Evolutionary conservation across 108 stramenopile species (phyloP).

Genomic region (Thalassiosira profunda): DNA sequence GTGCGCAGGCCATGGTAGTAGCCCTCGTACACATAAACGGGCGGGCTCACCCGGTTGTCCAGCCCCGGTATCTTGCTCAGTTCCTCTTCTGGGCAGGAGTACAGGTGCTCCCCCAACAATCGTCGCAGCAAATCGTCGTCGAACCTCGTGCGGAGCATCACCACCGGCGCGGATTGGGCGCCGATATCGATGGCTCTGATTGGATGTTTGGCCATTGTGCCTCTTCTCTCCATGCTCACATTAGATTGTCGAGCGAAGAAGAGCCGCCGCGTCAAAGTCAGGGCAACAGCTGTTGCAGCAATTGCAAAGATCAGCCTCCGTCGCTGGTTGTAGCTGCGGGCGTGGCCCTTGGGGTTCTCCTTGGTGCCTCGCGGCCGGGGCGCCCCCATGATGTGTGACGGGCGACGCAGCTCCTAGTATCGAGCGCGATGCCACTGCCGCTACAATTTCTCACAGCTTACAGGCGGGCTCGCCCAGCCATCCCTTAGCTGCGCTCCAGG

Average conservation of each 20-base stretch:
- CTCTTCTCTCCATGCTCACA: background rate
- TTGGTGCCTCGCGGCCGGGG: background rate
- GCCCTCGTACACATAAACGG: conserved; percentile 31
- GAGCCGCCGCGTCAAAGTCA: background rate
- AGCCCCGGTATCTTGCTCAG: conserved; percentile 19
- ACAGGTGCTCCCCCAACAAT: conserved; percentile 23
- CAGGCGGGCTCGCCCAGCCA: too few species aligned
- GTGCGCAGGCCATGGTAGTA: conserved; percentile 31
- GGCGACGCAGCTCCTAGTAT: too few species aligned
- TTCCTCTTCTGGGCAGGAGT: conserved; percentile 24
- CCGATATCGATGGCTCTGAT: conserved; percentile 22
- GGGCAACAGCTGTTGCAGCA: background rate
- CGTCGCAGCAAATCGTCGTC: conserved; percentile 23
- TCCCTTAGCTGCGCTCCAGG: too few species aligned
- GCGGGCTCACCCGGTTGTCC: conserved; percentile 27
- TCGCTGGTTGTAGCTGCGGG: conserved; percentile 17
- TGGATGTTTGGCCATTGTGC: background rate
- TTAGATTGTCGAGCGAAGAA: background rate
- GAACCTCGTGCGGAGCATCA: conserved; percentile 26
- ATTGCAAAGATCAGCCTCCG: background rate
- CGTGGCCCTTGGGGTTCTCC: conserved; percentile 17
- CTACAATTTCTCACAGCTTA: too few species aligned
- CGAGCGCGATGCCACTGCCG: too few species aligned
- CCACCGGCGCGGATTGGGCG: conserved; percentile 26
- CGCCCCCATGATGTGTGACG: conserved; percentile 6